These are phyloP conservation scores for Saccharomycopsis synnaedendra DNA, from an alignment of 805 yeast species.

Conservation along the genomic window DNA sequence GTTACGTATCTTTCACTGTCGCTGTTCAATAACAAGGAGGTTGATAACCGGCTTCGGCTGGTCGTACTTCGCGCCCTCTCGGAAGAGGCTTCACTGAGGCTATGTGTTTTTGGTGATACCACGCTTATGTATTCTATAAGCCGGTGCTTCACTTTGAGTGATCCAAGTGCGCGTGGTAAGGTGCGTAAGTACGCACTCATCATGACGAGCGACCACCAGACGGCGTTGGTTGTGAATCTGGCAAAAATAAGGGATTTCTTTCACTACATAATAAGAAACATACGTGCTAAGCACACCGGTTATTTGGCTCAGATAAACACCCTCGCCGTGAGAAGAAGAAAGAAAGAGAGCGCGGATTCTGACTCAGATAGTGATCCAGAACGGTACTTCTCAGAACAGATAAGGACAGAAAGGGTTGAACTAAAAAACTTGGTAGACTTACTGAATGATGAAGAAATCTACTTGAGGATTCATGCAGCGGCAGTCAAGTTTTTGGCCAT, in stretches of 20 bases:
- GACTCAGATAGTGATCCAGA: background rate
- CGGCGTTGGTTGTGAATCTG: slow-evolving; percentile 3
- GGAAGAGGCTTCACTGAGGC: slow-evolving; percentile 14
- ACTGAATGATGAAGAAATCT: slow-evolving; percentile 9
- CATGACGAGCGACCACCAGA: slow-evolving; percentile 13
- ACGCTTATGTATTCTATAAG: slow-evolving; percentile 12
- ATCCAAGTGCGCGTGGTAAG: slow-evolving; percentile 13
- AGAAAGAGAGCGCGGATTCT: background rate
- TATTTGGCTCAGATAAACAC: background rate
- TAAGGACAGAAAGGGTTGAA: slow-evolving; percentile 8
- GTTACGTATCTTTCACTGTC: background rate
- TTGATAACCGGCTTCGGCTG: slow-evolving; percentile 7
- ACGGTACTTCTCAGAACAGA: background rate
- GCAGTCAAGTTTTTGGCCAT: slow-evolving; percentile 5
- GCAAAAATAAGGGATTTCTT: slow-evolving; percentile 8
- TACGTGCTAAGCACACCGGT: background rate
- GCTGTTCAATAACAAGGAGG: background rate
- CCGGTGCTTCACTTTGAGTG: slow-evolving; percentile 9
- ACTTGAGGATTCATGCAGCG: slow-evolving; percentile 11
- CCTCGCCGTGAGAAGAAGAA: background rate
- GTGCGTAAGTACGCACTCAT: slow-evolving; percentile 12
- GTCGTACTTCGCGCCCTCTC: slow-evolving; percentile 10
- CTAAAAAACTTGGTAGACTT: slow-evolving; percentile 13
- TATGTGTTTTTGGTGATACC: slow-evolving; percentile 14
- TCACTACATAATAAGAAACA: slow-evolving; percentile 7